These are phyloP conservation scores for Taxawa tesnikishii DNA, from an alignment of 2,329 filamentous ascomycete genomes.

Conservation along the genomic window DNA sequence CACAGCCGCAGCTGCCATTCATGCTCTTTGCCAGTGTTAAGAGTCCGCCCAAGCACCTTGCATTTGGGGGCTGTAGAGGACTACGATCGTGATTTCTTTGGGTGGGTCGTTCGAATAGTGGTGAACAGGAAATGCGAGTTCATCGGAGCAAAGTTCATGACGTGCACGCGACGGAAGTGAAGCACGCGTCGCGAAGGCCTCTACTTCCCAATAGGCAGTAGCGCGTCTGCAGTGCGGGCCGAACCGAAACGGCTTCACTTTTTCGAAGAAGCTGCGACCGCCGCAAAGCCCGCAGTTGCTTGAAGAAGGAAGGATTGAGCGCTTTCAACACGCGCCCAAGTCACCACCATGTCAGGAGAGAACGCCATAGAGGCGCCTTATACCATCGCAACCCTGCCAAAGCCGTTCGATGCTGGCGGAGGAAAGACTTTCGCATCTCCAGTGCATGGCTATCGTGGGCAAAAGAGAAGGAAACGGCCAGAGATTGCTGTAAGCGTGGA, in stretches of 20 bases:
- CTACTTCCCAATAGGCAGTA: background rate
- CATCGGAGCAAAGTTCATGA: too few relatives aligned
- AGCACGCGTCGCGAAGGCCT: background rate
- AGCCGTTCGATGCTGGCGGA: conserved; percentile 25
- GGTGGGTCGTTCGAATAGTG: too few relatives aligned
- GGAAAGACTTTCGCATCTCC: conserved; percentile 28
- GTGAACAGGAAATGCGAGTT: too few relatives aligned
- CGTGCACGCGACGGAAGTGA: too few relatives aligned
- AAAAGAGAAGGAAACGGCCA: conserved; percentile 49
- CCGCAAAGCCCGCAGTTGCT: too few relatives aligned
- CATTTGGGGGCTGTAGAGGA: too few relatives aligned
- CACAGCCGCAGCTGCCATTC: conserved; percentile 1
- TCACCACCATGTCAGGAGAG: conserved; percentile 4
- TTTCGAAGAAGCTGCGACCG: background rate
- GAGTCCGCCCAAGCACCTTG: too few relatives aligned
- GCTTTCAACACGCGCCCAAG: background rate
- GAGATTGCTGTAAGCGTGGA: conserved; percentile 49
- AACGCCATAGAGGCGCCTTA: conserved; percentile 21
- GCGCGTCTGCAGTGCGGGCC: background rate
- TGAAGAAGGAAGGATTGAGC: too few relatives aligned
- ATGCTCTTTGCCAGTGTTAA: too few relatives aligned
- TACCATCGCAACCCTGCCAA: conserved; percentile 30
- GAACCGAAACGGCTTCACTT: background rate
- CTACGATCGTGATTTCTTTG: too few relatives aligned
- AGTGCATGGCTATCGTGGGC: conserved; percentile 42